Evolutionary conservation across 1,284 basidiomycete genomes (phyloP).

Genomic region (Cryptococcus sp.): DNA sequence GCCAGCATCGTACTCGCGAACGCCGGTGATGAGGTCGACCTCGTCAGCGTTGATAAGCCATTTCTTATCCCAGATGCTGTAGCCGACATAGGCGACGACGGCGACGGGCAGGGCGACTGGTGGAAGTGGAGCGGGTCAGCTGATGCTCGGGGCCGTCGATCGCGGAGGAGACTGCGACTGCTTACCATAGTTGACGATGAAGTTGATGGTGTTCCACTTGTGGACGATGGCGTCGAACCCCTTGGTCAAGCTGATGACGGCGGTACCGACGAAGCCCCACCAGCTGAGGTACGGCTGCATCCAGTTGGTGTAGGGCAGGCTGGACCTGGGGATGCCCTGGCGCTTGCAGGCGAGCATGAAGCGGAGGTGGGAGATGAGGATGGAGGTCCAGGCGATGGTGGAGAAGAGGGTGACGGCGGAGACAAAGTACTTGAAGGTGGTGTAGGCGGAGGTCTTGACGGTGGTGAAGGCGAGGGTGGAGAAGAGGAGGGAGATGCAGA

Average conservation of each 20-base stretch:
- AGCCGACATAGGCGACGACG: slow-evolving; percentile 10
- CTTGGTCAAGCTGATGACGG: slow-evolving; percentile 12
- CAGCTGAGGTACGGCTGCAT: slow-evolving; percentile 5
- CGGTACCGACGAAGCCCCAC: slow-evolving; percentile 11
- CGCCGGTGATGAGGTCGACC: slow-evolving; percentile 8
- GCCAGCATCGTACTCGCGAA: slow-evolving; percentile 1
- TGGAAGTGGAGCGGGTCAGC: background rate
- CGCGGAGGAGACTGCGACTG: background rate
- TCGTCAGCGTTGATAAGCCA: slow-evolving; percentile 2
- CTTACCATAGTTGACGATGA: slow-evolving; percentile 8
- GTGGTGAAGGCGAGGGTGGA: slow-evolving; percentile 8
- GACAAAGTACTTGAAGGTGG: slow-evolving; percentile 21
- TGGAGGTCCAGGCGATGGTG: slow-evolving; percentile 15
- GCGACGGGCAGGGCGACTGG: slow-evolving; percentile 11
- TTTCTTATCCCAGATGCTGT: slow-evolving; percentile 1
- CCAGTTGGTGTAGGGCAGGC: slow-evolving; percentile 4
- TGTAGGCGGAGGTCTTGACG: slow-evolving; percentile 8
- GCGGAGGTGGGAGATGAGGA: slow-evolving; percentile 10
- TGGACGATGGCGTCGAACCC: slow-evolving; percentile 12
- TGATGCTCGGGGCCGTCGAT: too few species aligned
- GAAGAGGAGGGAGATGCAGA: slow-evolving; percentile 6
- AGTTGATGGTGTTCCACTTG: slow-evolving; percentile 7
- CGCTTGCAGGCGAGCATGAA: slow-evolving; percentile 8
- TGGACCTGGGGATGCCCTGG: slow-evolving; percentile 5
- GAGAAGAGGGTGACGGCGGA: slow-evolving; percentile 17